Conservation (phyloP, 2,329 filamentous ascomycete species). For the Onygenales sp. region DNA sequence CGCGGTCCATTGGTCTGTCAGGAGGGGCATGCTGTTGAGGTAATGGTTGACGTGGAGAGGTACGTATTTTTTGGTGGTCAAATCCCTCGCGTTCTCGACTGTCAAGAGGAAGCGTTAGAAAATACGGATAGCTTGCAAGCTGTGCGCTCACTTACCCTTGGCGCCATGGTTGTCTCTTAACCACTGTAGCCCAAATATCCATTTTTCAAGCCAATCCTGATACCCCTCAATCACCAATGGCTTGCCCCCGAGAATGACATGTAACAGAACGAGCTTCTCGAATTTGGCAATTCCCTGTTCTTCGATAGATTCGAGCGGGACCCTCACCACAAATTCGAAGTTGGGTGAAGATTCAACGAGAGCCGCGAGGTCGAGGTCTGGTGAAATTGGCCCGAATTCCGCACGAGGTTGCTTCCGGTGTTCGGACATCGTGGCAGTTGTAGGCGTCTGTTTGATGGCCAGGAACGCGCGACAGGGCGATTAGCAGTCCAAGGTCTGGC, state of each 20-base stretch:
- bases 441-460: background rate
- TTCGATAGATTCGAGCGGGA: constrained; percentile 69
- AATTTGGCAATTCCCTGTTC: constrained; percentile 69
- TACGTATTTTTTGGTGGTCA: constrained; percentile 62
- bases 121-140: constrained; percentile 11
- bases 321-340: constrained; percentile 76
- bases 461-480: background rate
- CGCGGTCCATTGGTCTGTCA: constrained; percentile 72
- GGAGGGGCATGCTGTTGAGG: constrained; percentile 71
- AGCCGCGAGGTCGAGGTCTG: constrained; percentile 65
- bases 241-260: constrained; percentile 76
- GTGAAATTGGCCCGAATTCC: constrained; percentile 84
- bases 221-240: constrained; percentile 89
- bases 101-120: constrained; percentile 2
- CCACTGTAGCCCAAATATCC: constrained; percentile 74
- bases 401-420: constrained; percentile 64
- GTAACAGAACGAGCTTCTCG: constrained; percentile 71
- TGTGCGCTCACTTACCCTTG: constrained; percentile 47
- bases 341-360: constrained; percentile 73
- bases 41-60: constrained; percentile 87
- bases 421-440: constrained; percentile 52
- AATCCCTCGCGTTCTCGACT: constrained; percentile 81
- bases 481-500: no score
- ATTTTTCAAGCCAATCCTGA: constrained; percentile 61
- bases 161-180: constrained; percentile 67